phyloP scores from a whole-genome alignment of 2,329 filamentous ascomycete species.

The Fusarium hostae region DNA sequence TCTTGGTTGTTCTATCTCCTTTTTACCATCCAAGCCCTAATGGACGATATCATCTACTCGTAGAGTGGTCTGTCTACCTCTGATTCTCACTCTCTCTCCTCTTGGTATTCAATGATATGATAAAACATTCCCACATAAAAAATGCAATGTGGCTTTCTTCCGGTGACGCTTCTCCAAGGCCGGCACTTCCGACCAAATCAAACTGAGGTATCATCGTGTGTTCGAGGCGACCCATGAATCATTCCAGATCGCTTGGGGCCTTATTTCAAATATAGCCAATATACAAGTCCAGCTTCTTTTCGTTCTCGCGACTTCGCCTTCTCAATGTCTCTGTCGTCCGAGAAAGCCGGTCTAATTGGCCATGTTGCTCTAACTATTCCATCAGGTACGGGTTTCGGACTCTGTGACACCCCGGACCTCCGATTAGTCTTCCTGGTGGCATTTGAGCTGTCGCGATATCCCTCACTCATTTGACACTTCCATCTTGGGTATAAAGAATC shows the following conservation, averaged over 20 bases:
- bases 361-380: background rate
- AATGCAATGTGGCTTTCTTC: constrained; percentile 7
- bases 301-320: constrained; percentile 2
- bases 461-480: constrained; percentile 8
- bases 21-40: constrained; percentile 6
- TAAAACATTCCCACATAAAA: constrained; percentile 1
- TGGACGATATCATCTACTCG: constrained; percentile 12
- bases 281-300: constrained; percentile 4
- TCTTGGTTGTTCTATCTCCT: constrained; percentile 11
- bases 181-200: constrained; percentile 11
- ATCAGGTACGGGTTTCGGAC: constrained; percentile 20
- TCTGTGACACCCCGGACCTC: constrained; percentile 16
- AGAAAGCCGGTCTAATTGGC: background rate
- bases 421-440: constrained; percentile 1
- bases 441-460: constrained; percentile 1
- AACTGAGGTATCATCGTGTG: constrained; percentile 27
- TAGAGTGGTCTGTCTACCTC: constrained; percentile 17
- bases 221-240: constrained; percentile 8
- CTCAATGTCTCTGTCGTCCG: constrained; percentile 3
- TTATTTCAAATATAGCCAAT: constrained; percentile 14
- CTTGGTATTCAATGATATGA: constrained; percentile 15
- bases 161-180: constrained; percentile 6
- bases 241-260: background rate
- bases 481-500: constrained; percentile 34
- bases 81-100: constrained; percentile 4